Percentiles rank a stretch among this genome's conserved stretches.
phyloP scores from a whole-genome alignment of 2,329 filamentous ascomycete genomes.

The Camptophora hylomeconis region DNA sequence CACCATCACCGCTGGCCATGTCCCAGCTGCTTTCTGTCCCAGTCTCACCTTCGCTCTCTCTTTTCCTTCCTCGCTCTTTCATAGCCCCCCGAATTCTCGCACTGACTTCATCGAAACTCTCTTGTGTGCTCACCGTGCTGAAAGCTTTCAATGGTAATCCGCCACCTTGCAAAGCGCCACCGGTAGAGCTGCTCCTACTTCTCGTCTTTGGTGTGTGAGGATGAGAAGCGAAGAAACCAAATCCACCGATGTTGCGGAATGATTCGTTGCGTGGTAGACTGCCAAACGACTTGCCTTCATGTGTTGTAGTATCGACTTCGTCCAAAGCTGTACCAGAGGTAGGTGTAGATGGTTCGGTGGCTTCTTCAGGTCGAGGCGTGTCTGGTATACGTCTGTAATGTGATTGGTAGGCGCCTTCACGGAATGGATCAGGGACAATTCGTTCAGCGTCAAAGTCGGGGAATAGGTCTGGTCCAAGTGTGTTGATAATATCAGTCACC shows the following conservation, averaged over 20 bases:
- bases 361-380: slow-evolving; percentile 18
- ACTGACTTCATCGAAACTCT: slow-evolving; percentile 69
- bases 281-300: slow-evolving; percentile 26
- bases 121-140: slow-evolving; percentile 51
- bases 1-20: slow-evolving; percentile 13
- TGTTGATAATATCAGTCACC: slow-evolving; percentile 88
- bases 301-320: slow-evolving; percentile 13
- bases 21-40: slow-evolving; percentile 18
- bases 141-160: slow-evolving; percentile 58
- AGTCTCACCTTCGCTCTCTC: slow-evolving; percentile 17
- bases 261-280: slow-evolving; percentile 73
- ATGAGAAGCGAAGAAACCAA: slow-evolving; percentile 81
- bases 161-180: slow-evolving; percentile 43
- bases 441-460: slow-evolving; percentile 80
- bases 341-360: slow-evolving; percentile 19
- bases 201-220: slow-evolving; percentile 68
- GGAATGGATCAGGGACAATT: slow-evolving; percentile 45
- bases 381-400: slow-evolving; percentile 15
- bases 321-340: slow-evolving; percentile 17
- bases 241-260: slow-evolving; percentile 75
- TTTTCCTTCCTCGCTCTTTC: slow-evolving; percentile 56
- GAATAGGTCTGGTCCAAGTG: slow-evolving; percentile 88
- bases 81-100: slow-evolving; percentile 76
- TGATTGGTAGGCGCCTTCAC: slow-evolving; percentile 20
- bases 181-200: slow-evolving; percentile 56